These are phyloP conservation scores for Coemansia sp. DNA, from an alignment of 192 early-diverging fungal species.

Conservation along the genomic window DNA sequence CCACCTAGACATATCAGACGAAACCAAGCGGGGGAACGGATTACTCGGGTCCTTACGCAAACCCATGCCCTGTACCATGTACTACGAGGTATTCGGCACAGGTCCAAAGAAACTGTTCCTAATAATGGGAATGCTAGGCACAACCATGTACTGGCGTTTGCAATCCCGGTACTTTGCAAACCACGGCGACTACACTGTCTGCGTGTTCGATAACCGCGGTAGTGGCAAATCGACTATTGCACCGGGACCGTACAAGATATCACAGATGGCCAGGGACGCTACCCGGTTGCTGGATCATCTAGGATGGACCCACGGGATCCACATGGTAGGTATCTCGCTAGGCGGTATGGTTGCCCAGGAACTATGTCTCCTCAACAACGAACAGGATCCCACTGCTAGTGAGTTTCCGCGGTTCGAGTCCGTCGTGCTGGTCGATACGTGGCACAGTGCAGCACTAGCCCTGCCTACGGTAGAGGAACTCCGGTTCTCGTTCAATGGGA, in stretches of 20 bases:
- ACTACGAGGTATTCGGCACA: conserved; percentile 77
- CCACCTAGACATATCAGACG: conserved; percentile 19
- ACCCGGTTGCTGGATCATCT: conserved; percentile 67
- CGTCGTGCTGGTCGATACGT: conserved; percentile 41
- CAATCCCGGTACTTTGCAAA: conserved; percentile 68
- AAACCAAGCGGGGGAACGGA: conserved; percentile 9
- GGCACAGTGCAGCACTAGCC: conserved; percentile 46
- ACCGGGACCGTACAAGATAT: conserved; percentile 54
- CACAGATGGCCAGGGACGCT: conserved; percentile 79
- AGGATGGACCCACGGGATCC: conserved; percentile 68
- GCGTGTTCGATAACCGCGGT: conserved; percentile 86
- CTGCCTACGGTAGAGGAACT: conserved; percentile 49
- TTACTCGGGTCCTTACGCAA: conserved; percentile 11
- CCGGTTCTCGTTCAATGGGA: conserved; percentile 39
- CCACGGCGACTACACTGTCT: conserved; percentile 66
- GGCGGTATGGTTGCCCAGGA: conserved; percentile 87
- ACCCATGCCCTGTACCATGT: conserved; percentile 46
- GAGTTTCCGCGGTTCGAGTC: conserved; percentile 20
- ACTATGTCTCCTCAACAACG: conserved; percentile 50
- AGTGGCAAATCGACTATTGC: conserved; percentile 57
- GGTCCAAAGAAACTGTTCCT: conserved; percentile 70
- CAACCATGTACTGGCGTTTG: conserved; percentile 50
- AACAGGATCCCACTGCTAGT: neutral
- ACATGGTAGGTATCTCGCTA: conserved; percentile 82
- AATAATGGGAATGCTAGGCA: conserved; percentile 65